Conservation (phyloP, 768 basidiomycete genomes). For the Omphalotus guepiniiformis region DNA sequence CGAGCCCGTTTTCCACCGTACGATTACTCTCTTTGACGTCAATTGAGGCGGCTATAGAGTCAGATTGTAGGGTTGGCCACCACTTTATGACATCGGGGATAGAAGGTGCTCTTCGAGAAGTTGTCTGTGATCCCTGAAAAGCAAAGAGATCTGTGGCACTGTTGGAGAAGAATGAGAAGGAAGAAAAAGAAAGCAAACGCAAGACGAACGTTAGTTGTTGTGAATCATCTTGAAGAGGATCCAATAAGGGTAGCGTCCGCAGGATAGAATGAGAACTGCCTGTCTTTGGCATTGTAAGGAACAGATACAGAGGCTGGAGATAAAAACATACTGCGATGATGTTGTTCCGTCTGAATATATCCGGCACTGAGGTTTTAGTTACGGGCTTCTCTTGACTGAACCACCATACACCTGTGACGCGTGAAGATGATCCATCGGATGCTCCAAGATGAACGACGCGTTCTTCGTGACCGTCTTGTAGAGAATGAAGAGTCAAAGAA, state of each 20-base stretch:
- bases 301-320: slow-evolving; percentile 3
- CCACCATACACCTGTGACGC: slow-evolving; percentile 69
- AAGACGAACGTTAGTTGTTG: slow-evolving; percentile 59
- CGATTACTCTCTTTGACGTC: slow-evolving; percentile 34
- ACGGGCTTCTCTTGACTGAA: slow-evolving; percentile 45
- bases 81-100: slow-evolving; percentile 56
- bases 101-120: slow-evolving; percentile 34
- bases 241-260: slow-evolving; percentile 65
- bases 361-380: slow-evolving; percentile 49
- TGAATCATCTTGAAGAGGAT: slow-evolving; percentile 62
- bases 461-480: slow-evolving; percentile 68
- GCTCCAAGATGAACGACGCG: slow-evolving; percentile 38
- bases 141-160: slow-evolving; percentile 81
- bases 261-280: slow-evolving; percentile 74
- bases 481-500: slow-evolving; percentile 64
- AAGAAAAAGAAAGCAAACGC: slow-evolving; percentile 6
- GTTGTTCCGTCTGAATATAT: slow-evolving; percentile 68
- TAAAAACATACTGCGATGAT: slow-evolving; percentile 30
- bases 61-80: slow-evolving; percentile 66
- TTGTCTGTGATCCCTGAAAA: slow-evolving; percentile 67
- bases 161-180: slow-evolving; percentile 15
- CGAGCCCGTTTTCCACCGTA: slow-evolving; percentile 23
- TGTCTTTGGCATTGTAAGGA: slow-evolving; percentile 45
- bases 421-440: slow-evolving; percentile 16
- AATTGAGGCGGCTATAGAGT: slow-evolving; percentile 59